phyloP scores from a whole-genome alignment of 164 flowering plant genomes.

The Taxillus chinensis region DNA sequence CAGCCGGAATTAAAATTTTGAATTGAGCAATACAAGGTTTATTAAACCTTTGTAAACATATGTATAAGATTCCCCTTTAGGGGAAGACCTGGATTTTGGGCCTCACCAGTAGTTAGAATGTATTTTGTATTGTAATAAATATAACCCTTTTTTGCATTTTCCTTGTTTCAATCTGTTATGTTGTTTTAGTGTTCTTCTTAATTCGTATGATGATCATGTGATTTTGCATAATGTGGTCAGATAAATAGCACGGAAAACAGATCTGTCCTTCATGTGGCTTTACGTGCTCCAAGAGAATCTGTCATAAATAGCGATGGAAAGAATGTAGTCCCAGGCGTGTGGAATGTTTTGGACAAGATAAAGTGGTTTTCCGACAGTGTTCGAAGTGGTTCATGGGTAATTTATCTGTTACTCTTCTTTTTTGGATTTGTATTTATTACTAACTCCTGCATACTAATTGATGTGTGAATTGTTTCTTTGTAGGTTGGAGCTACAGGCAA shows the following conservation, averaged over 20 bases:
- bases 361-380: slow-evolving; percentile 66
- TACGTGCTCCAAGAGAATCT: slow-evolving; percentile 76
- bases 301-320: slow-evolving; percentile 70
- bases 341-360: slow-evolving; percentile 93
- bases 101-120: no score
- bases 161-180: background rate
- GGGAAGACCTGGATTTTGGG: no score
- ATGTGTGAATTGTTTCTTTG: background rate
- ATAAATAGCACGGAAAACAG: slow-evolving; percentile 89
- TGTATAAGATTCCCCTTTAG: background rate
- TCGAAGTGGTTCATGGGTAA: slow-evolving; percentile 94
- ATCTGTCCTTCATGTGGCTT: slow-evolving; percentile 94
- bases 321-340: slow-evolving; percentile 92
- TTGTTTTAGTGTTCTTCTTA: background rate
- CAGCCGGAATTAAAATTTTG: background rate
- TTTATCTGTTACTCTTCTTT: background rate
- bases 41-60: background rate
- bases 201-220: background rate
- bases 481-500: slow-evolving; percentile 96
- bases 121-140: no score
- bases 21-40: background rate
- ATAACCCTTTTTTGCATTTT: background rate
- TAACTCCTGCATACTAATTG: no score
- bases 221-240: slow-evolving; percentile 22
- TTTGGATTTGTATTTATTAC: background rate